These are phyloP conservation scores for Podospora didyma DNA, from an alignment of 495 filamentous ascomycete species.

Conservation along the genomic window DNA sequence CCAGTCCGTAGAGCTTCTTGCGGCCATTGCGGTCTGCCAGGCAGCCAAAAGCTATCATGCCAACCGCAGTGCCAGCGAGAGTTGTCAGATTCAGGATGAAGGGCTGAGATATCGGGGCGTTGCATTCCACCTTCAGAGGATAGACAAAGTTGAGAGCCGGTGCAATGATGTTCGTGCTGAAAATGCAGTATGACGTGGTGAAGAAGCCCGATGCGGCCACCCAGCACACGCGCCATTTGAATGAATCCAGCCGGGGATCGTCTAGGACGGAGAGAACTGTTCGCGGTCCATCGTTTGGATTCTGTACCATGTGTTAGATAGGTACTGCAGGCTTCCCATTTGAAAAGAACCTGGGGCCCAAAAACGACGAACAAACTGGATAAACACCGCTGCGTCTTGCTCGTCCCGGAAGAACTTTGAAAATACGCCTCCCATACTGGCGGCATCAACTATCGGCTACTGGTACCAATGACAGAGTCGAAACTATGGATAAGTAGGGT, in stretches of 20 bases:
- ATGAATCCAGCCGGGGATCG: conserved; percentile 22
- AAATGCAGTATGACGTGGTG: conserved; percentile 64
- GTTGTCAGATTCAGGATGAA: conserved; percentile 54
- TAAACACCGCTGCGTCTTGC: no score
- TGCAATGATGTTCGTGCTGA: conserved; percentile 57
- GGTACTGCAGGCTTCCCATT: no score
- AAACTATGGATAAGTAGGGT: no score
- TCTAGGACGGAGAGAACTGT: no score
- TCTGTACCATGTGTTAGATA: no score
- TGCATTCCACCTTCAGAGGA: conserved; percentile 23
- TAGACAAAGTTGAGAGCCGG: conserved; percentile 59
- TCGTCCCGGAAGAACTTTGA: no score
- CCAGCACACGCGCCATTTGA: conserved; percentile 35
- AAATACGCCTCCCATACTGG: no score
- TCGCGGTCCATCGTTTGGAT: no score
- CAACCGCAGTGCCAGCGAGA: conserved; percentile 53
- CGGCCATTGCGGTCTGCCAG: conserved; percentile 60
- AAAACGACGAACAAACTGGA: no score
- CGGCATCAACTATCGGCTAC: no score
- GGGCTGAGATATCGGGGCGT: conserved; percentile 6
- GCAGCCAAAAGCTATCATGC: conserved; percentile 59
- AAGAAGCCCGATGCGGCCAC: conserved; percentile 66
- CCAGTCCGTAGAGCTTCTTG: conserved; percentile 60
- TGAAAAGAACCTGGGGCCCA: no score
- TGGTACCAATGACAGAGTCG: no score